A percentile compares a stretch with the other conserved stretches of the same genome.
These are phyloP conservation scores for Neonectria ditissima DNA, from an alignment of 2,329 filamentous ascomycete species.

Conservation along the genomic window DNA sequence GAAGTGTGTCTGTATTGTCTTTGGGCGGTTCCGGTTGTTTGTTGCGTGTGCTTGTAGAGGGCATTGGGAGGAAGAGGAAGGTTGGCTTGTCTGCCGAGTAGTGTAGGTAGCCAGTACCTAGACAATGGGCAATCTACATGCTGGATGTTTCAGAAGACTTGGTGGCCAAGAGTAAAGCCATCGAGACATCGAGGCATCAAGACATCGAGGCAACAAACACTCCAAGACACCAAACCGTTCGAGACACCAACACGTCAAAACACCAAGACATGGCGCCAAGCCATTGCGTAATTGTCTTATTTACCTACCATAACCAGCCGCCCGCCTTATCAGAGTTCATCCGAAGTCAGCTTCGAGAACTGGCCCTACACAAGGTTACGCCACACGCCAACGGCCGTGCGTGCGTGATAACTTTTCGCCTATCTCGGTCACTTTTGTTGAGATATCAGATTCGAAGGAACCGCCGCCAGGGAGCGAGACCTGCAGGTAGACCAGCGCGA, in stretches of 20 bases:
- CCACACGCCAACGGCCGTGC: conserved; percentile 36
- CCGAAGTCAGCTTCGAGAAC: conserved; percentile 17
- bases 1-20: no score
- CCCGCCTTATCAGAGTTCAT: conserved; percentile 21
- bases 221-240: background rate
- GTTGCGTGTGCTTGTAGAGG: no score
- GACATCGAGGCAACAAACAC: background rate
- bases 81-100: no score
- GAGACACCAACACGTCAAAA: background rate
- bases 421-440: conserved; percentile 30
- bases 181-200: background rate
- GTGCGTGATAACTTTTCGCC: conserved; percentile 22
- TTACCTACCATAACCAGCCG: conserved; percentile 10
- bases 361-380: conserved; percentile 25
- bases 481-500: conserved; percentile 30
- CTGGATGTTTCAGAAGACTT: no score
- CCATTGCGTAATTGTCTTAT: conserved; percentile 14
- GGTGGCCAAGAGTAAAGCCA: no score
- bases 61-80: no score
- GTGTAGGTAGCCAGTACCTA: no score
- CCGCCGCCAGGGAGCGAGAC: conserved; percentile 14
- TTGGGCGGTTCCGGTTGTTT: no score
- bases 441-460: conserved; percentile 27
- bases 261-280: conserved; percentile 1
- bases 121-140: no score